Percentiles rank a stretch among this genome's conserved stretches.
These are phyloP conservation scores for Thielaviopsis ethacetica DNA, from an alignment of 2,329 filamentous ascomycete species.

Conservation along the genomic window DNA sequence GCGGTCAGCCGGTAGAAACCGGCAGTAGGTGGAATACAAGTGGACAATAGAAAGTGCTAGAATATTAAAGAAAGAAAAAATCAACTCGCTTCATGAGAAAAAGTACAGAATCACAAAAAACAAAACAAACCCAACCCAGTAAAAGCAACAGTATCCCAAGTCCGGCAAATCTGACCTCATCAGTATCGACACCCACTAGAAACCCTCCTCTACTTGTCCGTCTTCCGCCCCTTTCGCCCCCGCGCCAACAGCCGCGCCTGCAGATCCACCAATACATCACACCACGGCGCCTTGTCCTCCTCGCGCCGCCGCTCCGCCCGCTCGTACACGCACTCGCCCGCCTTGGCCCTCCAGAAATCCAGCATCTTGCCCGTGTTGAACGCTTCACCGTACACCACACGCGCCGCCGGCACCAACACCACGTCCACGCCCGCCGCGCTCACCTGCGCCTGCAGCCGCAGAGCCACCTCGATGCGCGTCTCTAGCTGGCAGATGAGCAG, in stretches of 20 bases:
- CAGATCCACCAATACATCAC: conserved; percentile 37
- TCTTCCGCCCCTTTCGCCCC: conserved; percentile 28
- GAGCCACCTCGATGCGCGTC: conserved; percentile 49
- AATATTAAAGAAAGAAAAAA: background rate
- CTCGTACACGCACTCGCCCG: conserved; percentile 1
- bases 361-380: conserved; percentile 61
- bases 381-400: conserved; percentile 59
- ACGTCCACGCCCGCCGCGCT: conserved; percentile 37
- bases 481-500: conserved; percentile 47
- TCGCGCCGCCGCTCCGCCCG: conserved; percentile 16
- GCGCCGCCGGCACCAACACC: conserved; percentile 34
- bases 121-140: conserved; percentile 5
- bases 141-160: no score
- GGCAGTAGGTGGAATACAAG: no score
- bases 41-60: no score
- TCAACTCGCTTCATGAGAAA: background rate
- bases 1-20: no score
- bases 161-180: no score
- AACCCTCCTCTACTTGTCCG: background rate
- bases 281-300: conserved; percentile 29
- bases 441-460: conserved; percentile 36
- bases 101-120: background rate
- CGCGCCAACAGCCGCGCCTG: conserved; percentile 37
- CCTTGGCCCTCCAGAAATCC: conserved; percentile 38
- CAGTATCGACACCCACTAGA: no score